Evolutionary conservation across 2,329 filamentous ascomycete species (phyloP).

Genomic region (Colletotrichum orbiculare): DNA sequence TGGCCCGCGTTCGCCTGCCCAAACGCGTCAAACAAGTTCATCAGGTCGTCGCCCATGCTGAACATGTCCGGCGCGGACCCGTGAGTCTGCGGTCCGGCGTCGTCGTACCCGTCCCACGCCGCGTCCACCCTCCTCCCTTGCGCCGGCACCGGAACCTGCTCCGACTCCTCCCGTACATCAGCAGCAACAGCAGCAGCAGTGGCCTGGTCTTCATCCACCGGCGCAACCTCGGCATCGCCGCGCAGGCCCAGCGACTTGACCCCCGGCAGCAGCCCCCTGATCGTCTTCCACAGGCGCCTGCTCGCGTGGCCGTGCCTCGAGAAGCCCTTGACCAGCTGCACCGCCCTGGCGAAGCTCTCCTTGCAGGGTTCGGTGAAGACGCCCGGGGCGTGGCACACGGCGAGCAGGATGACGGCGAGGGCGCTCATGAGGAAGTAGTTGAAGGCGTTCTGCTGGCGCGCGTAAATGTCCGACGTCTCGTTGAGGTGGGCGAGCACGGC

Average conservation of each 20-base stretch:
- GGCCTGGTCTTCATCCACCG: background rate
- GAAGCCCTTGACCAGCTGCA: constrained; percentile 46
- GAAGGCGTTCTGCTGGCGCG: constrained; percentile 51
- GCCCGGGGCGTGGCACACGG: constrained; percentile 56
- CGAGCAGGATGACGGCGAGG: constrained; percentile 53
- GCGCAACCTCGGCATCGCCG: constrained; percentile 23
- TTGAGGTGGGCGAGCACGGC: constrained; percentile 51
- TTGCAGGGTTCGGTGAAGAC: constrained; percentile 51
- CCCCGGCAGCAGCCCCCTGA: constrained; percentile 47
- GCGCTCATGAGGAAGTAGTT: constrained; percentile 55
- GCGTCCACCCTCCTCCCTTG: constrained; percentile 10
- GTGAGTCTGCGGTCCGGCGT: constrained; percentile 3
- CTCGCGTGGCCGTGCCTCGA: constrained; percentile 47
- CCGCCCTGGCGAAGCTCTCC: constrained; percentile 46
- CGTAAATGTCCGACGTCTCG: constrained; percentile 50
- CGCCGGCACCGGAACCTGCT: background rate
- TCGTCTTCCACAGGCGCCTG: constrained; percentile 49
- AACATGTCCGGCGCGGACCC: constrained; percentile 46
- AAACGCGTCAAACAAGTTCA: constrained; percentile 50
- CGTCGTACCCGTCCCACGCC: constrained; percentile 18
- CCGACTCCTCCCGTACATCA: constrained; percentile 15
- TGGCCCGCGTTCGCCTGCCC: constrained; percentile 35
- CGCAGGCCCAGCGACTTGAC: constrained; percentile 43
- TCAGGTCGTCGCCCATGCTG: constrained; percentile 48
- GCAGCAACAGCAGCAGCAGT: constrained; percentile 12